phyloP scores from a whole-genome alignment of 495 filamentous ascomycete genomes.

The Stereocaulon alpinum region DNA sequence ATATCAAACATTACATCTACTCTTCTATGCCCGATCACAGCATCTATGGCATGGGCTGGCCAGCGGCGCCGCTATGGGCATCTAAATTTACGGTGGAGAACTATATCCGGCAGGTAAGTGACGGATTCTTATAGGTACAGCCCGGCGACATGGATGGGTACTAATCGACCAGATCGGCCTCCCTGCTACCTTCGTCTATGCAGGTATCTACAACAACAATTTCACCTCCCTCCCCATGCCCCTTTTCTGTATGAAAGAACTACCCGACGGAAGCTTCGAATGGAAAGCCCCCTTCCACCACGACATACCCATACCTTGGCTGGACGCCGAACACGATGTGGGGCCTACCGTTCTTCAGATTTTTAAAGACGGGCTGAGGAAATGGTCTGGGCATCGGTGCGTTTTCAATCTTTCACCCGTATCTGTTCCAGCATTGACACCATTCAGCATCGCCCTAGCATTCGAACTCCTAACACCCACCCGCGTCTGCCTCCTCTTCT shows the following conservation, averaged over 20 bases:
- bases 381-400: conserved; percentile 74
- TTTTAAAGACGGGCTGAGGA: conserved; percentile 81
- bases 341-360: conserved; percentile 91
- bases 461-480: conserved; percentile 80
- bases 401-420: neutral
- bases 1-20: conserved; percentile 87
- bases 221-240: conserved; percentile 91
- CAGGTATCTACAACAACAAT: conserved; percentile 98
- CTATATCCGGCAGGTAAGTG: conserved; percentile 56
- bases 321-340: conserved; percentile 94
- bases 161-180: conserved; percentile 44
- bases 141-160: too few relatives aligned
- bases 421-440: neutral
- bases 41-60: conserved; percentile 59
- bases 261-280: conserved; percentile 71
- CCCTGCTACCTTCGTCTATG: conserved; percentile 86
- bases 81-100: conserved; percentile 86
- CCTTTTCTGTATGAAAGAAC: conserved; percentile 84
- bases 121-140: too few relatives aligned
- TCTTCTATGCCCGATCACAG: conserved; percentile 95
- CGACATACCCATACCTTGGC: conserved; percentile 81
- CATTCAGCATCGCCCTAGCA: conserved; percentile 69
- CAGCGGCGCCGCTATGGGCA: conserved; percentile 78
- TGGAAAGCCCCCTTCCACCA: conserved; percentile 95
- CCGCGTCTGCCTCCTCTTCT: conserved; percentile 73